Base-by-base conservation (phyloP, 2,329 filamentous ascomycete genomes). In the Dactylella cylindrospora region DNA sequence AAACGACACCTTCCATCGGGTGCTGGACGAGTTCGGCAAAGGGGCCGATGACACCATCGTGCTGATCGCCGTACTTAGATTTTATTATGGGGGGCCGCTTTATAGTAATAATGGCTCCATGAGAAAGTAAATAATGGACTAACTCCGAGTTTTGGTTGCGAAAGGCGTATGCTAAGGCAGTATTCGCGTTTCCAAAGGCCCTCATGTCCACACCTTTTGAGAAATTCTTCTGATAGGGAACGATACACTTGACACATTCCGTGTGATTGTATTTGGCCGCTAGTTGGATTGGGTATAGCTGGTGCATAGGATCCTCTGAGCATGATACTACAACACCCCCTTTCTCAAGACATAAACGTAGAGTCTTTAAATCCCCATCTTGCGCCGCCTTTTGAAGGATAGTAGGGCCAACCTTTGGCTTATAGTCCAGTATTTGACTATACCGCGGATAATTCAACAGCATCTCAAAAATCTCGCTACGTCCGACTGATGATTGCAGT, bases 81-180 rank as follows among this genome's bases (percentile, higher is more conserved):
- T n/a, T n/a, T n/a, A n/a, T n/a, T n/a, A n/a, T n/a, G n/a, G n/a
- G n/a, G n/a, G n/a, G n/a, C n/a, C n/a, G n/a, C n/a, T n/a, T n/a
- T n/a, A n/a, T n/a, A n/a, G n/a, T n/a, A n/a, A n/a, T n/a, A n/a
- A n/a, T n/a, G n/a, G n/a, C n/a, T 4, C 52, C 43, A 1, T 8
- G 13, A 3, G 35, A 20, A 1, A 49, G 13, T 0, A 57, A 23
- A 8, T 41, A 1, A 2, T 19, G 5, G 7, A 25, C 43, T 29
- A 57, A 49, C 17, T 35, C 35, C 12, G 13, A 4, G n/a, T 57
- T 49, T 12, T 35, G 28, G n/a, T 57, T 41, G 15, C 23, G 20
- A 5, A 57, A 43, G 22, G 52, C 52, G 6, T 57, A 57, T 2
- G 26, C 29, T 2, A 57, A 44, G 6, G 52, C 43, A 3, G 52